Evolutionary conservation across 768 basidiomycete species (phyloP).

Genomic region (Lanmaoa rubissima): DNA sequence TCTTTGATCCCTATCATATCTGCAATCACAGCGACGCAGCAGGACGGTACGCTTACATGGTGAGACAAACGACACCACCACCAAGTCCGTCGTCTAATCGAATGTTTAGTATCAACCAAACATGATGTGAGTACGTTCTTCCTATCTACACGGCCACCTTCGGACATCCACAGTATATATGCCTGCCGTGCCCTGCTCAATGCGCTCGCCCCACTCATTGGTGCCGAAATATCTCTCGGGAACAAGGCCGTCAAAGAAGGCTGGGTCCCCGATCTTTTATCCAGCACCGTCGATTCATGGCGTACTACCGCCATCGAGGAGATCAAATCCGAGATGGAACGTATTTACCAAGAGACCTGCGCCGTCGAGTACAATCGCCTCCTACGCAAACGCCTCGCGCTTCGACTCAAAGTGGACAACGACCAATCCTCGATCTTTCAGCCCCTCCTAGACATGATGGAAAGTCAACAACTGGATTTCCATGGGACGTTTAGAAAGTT

Average conservation of each 20-base stretch:
- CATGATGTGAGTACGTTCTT: conserved; percentile 59
- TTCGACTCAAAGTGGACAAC: conserved; percentile 49
- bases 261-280: conserved; percentile 58
- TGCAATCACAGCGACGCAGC: conserved; percentile 87
- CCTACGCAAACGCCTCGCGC: conserved; percentile 82
- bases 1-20: conserved; percentile 80
- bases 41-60: conserved; percentile 74
- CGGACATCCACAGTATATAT: conserved; percentile 51
- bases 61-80: conserved; percentile 17
- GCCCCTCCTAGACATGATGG: conserved; percentile 74
- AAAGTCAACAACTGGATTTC: conserved; percentile 79
- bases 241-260: conserved; percentile 46
- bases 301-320: conserved; percentile 51
- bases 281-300: conserved; percentile 63
- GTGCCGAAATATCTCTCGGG: conserved; percentile 66
- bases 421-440: conserved; percentile 64
- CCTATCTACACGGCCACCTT: not conserved
- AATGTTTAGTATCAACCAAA: conserved; percentile 60
- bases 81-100: conserved; percentile 1
- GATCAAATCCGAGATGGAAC: conserved; percentile 59
- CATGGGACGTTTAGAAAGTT: conserved; percentile 80
- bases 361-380: conserved; percentile 61
- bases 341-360: conserved; percentile 55
- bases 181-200: conserved; percentile 77
- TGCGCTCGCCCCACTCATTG: conserved; percentile 81